Evolutionary conservation across 352 stramenopile species (phyloP), one percentile per base, ranked within the genome.

Genomic region (Pythium plurisporium): DNA sequence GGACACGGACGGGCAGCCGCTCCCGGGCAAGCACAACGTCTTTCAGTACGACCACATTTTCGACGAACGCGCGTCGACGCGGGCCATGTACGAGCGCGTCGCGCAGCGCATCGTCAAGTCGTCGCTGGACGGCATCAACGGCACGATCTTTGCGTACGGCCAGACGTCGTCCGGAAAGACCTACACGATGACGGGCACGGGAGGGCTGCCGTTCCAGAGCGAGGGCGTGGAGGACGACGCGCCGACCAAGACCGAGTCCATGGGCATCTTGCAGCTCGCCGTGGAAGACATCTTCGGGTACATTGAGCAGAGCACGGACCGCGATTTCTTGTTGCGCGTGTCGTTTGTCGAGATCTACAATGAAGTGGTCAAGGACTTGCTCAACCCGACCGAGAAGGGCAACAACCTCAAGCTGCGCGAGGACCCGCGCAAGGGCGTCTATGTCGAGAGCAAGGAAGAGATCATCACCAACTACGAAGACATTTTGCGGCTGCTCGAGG

Each of bases 321-420:
- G 95, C 12, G 85, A 98, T 49, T 99, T 98, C 69, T 69, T 99
- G 12, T 69, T 99, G 29, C 83, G 96, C 31, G 95, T 97, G 15
- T 98, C 92, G n/a, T 99, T 98, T 65, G 79, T 99, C 31, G 97
- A 99, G 74, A 99, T 99, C 62, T 99, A 99, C 78, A 99, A 99
- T 64, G 97, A 99, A 76, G 91, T 98, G 43, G 92, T 99, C 11
- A 74, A 87, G 8, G 97, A 99, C 70, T 74, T 99, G 43, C 79
- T 99, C 8, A 81, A 72, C n/a, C 44, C 66, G 0, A 70, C 37
- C 62, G 76, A 78, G 17, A 70, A 74, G 46, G 66, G 54, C n/a
- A 49, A 42, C 10, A 85, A 65, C 25, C 67, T 97, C 50, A 87
- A 95, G 59, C 78, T 98, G 34, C 81, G 89, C 14, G 96, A 99